These are phyloP conservation scores for Gaeumannomyces tritici DNA, from an alignment of 2,329 filamentous ascomycete species.

Conservation along the genomic window DNA sequence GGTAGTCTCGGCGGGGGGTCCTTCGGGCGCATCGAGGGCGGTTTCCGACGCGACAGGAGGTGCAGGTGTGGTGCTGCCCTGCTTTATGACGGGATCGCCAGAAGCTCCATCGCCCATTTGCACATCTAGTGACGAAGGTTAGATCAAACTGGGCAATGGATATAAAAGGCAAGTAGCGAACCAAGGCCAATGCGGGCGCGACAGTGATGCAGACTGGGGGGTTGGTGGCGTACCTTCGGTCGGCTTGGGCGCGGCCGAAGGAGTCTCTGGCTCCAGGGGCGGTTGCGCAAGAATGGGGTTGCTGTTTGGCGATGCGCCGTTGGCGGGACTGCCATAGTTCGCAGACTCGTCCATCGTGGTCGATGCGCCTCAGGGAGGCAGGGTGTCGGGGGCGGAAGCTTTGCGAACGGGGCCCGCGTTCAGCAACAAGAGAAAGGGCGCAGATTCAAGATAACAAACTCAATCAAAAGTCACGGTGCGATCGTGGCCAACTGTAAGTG, in stretches of 20 bases:
- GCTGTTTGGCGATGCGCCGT: slow-evolving; percentile 44
- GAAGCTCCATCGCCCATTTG: slow-evolving; percentile 48
- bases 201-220: not conserved
- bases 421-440: not conserved
- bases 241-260: slow-evolving; percentile 14
- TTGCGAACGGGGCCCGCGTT: not conserved
- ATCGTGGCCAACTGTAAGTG: not conserved
- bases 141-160: not conserved
- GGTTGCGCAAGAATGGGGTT: slow-evolving; percentile 48
- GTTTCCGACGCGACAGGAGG: slow-evolving; percentile 47
- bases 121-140: slow-evolving; percentile 36
- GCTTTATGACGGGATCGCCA: slow-evolving; percentile 43
- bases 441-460: not conserved
- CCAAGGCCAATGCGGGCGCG: not conserved
- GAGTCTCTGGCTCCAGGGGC: slow-evolving; percentile 35
- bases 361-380: slow-evolving; percentile 3
- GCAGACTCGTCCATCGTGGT: slow-evolving; percentile 48
- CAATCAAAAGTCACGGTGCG: not conserved
- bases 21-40: slow-evolving; percentile 59
- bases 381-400: not conserved
- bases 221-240: slow-evolving; percentile 34
- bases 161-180: not conserved
- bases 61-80: slow-evolving; percentile 50
- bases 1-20: slow-evolving; percentile 51
- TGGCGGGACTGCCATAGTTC: slow-evolving; percentile 47